Conservation (phyloP, 495 filamentous ascomycete genomes). For the Penicillium salamii region DNA sequence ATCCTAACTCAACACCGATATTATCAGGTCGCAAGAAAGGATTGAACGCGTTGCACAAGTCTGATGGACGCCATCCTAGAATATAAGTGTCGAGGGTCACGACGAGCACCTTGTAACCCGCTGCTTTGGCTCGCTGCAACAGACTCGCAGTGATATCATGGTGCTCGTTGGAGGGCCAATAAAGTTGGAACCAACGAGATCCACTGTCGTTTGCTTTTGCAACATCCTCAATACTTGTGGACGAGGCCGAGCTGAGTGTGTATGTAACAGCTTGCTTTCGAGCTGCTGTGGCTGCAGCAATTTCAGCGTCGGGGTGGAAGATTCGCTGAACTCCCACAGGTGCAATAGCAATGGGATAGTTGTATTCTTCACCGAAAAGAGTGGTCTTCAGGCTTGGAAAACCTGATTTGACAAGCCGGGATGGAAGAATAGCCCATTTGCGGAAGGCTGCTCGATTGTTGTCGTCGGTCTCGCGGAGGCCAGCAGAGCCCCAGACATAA, state of each 20-base stretch:
- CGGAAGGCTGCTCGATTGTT: constrained; percentile 41
- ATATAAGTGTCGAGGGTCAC: constrained; percentile 63
- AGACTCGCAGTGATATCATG: constrained; percentile 51
- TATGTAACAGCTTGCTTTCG: constrained; percentile 44
- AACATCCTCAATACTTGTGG: constrained; percentile 41
- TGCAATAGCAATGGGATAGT: constrained; percentile 46
- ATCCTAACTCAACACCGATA: constrained; percentile 49
- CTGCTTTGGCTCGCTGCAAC: constrained; percentile 49
- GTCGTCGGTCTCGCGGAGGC: constrained; percentile 30
- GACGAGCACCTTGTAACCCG: constrained; percentile 54
- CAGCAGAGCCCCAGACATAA: constrained; percentile 39
- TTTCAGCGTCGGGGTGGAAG: constrained; percentile 48
- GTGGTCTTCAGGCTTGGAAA: constrained; percentile 13
- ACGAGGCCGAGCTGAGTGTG: constrained; percentile 48
- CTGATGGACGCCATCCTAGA: constrained; percentile 56
- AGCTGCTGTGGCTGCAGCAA: constrained; percentile 41
- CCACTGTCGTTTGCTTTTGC: constrained; percentile 37
- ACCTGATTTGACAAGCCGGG: constrained; percentile 22
- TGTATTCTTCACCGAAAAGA: constrained; percentile 23
- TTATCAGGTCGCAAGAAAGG: constrained; percentile 50
- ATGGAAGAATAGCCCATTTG: constrained; percentile 37
- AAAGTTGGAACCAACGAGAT: constrained; percentile 57
- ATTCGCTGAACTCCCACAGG: constrained; percentile 53
- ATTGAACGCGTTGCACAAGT: constrained; percentile 52
- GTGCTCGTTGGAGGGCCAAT: constrained; percentile 51